Base-by-base conservation (phyloP, 306 rosid species). In the Elaeagnus macrophylla region DNA sequence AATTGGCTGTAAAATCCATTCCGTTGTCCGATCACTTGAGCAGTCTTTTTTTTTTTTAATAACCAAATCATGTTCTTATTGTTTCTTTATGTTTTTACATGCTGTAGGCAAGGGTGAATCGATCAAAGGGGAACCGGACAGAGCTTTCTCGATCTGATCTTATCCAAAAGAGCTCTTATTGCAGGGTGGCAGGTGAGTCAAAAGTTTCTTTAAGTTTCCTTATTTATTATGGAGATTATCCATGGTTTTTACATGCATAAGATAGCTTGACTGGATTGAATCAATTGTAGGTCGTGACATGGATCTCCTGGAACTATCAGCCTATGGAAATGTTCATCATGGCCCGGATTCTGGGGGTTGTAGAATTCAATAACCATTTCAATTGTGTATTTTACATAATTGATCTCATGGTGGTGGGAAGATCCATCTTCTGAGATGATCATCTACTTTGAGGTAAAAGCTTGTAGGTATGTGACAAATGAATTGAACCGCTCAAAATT, bases 251-350 rank as follows among this genome's bases (percentile, higher is more conserved):
- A 25, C 32, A 25, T 25, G 59, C 61, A 51, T 54, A 32, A 66
- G 7, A 45, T 25, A 9, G 15, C 15, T 37, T 37, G 58, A 44
- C 72, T 57, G 57, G 47, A 37, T 65, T 54, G 55, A 58, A 62
- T 71, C 59, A 67, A 43, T 62, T 76, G 69, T 74, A 84, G 96
- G 74, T 64, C 79, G 95, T 51, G 95, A 87, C 55, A 84, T 93
- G 99, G 99, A 93, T 75, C 88, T 93, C 53, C 65, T 87, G 44
- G 99, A 93, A 72, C 67, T 87, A 51, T 87, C 95, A 13, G 96
- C 95, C 49, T 87, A 67, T 58, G 96, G 96, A 45, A 87, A 74
- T 57, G 90, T 84, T 6, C 88, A 73, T 48, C 88, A 54, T 3
- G 87, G 79, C 57, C 88, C 62, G 39, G 94, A 93, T 63, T 77